Base-by-base conservation (phyloP, 352 stramenopile species). In the Phytophthora sp. region DNA sequence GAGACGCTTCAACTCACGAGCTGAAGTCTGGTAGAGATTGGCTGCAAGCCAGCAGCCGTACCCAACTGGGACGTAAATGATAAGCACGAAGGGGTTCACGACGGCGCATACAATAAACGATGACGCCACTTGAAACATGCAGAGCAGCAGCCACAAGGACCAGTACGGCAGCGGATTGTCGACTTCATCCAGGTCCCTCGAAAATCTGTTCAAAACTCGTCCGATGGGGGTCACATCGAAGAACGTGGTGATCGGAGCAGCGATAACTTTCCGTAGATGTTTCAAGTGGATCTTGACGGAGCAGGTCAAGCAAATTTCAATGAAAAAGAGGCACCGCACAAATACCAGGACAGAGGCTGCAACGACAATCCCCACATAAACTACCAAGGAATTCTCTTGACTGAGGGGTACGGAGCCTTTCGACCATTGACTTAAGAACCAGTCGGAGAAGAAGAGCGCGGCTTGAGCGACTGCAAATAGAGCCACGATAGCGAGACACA, bases 1-100 rank as follows among this genome's bases (percentile, higher is more conserved):
- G 20, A 99, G 79, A 16, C 97, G 88, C 73, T 99, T 98, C 4
- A 99, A 63, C 65, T 98, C 95, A 20, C 81, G 70, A 50, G 86
- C 79, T 12, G 77, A 89, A 21, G 73, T 66, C 44, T 97, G 84
- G 68, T 96, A 98, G 38, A 98, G 59, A 97, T 96, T 61, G 4
- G 62, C 57, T 0, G 60, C 35, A 15, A 66, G 58, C 15, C 36
- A 52, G 21, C 68, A 74, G 39, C 50, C 73, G n/a, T 12, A 76
- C 18, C 20, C 41, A 3, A 87, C 65, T 3, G 80, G 81, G 7
- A 79, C 9, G 49, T 89, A 89, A 30, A 88, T 27, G 11, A 88
- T 72, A 5, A 91, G 27, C 16, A 89, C 68, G 35, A 76, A 86
- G 21, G 77, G 79, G 23, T 76, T 77, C 20, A 73, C 74, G 11